Base-by-base conservation (phyloP, 768 basidiomycete genomes). In the Leccinum arenicola region DNA sequence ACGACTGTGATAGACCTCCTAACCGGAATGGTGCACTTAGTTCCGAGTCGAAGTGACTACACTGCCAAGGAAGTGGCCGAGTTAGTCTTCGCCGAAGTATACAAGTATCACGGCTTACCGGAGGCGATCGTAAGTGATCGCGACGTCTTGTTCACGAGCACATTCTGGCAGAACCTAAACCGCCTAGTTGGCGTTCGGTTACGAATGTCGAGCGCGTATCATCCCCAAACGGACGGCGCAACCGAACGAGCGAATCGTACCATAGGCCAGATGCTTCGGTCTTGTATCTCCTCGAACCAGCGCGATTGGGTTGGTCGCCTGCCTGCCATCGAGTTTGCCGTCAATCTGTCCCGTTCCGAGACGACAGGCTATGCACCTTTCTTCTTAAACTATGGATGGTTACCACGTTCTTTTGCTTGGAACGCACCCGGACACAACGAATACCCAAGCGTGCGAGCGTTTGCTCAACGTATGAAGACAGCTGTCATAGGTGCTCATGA, bases 201-300 rank as follows among this genome's bases (percentile, higher is more conserved):
- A 71, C 53, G 52, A 0, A 59, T 73, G 63, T 75, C 70, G 0
- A 71, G 73, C 0, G 56, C 69, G 0, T 73, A 66, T 15, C 73
- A 75, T 15, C 76, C 73, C 0, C 67, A 77, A 38, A 72, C 74
- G 0, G 74, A 75, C 56, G 76, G 76, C 0, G 50, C 69, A 0
- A 72, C 68, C 0, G 73, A 77, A 53, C 52, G 61, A 0, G 64
- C 64, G 0, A 70, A 68, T 3, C 5, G 61, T 0, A 66, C 62
- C 0, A 54, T 71, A 0, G 55, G 31, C 0, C 66, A 67, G 15
- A 68, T 70, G 61, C 2, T 68, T 0, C 6, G 61, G 10, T 33
- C 48, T 0, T 58, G 50, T 1, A 61, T 69, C 0, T 14, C 17
- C 0, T 33, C 58, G 0, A 59, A 54, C 1, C 64, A 71, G n/a